A percentile compares a stretch with the other conserved stretches of the same genome.
Evolutionary conservation across 768 basidiomycete species (phyloP).

Genomic region (Rhodotorula toruloides): DNA sequence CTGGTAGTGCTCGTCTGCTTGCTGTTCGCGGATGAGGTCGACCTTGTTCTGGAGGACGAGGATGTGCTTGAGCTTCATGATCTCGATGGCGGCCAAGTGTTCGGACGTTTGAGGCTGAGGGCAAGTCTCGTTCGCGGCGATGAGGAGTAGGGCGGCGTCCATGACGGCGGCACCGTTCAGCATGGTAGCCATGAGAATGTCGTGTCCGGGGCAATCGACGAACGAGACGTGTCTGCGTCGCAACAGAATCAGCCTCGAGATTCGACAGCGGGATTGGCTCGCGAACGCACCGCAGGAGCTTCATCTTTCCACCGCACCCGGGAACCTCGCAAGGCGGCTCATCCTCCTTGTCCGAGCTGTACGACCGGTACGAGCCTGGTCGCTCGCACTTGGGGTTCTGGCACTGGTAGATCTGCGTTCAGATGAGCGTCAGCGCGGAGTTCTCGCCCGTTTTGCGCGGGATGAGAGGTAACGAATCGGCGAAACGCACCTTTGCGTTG

Average conservation of each 20-base stretch:
- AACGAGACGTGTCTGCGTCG: conserved; percentile 76
- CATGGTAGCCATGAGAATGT: conserved; percentile 99
- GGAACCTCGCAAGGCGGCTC: conserved; percentile 87
- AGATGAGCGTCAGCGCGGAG: conserved; percentile 52
- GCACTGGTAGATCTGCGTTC: conserved; percentile 81
- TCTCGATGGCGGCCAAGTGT: conserved; percentile 96
- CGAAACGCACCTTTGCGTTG: conserved; percentile 66
- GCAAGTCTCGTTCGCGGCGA: conserved; percentile 97
- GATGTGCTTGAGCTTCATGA: conserved; percentile 97
- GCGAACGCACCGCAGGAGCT: conserved; percentile 63
- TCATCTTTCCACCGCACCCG: conserved; percentile 84
- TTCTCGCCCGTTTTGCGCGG: no score
- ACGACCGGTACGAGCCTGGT: conserved; percentile 89
- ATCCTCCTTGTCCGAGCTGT: conserved; percentile 89
- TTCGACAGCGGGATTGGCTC: background rate
- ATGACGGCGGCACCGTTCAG: conserved; percentile 99
- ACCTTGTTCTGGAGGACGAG: conserved; percentile 90
- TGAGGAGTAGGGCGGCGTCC: conserved; percentile 92
- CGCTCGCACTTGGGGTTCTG: conserved; percentile 87
- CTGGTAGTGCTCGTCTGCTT: conserved; percentile 92
- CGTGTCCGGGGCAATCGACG: conserved; percentile 80
- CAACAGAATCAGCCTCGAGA: background rate
- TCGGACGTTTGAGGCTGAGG: conserved; percentile 98
- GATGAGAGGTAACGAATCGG: no score
- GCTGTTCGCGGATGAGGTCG: conserved; percentile 90